These are phyloP conservation scores for Aspergillus melleus DNA, from an alignment of 2,329 filamentous ascomycete species.

Conservation along the genomic window DNA sequence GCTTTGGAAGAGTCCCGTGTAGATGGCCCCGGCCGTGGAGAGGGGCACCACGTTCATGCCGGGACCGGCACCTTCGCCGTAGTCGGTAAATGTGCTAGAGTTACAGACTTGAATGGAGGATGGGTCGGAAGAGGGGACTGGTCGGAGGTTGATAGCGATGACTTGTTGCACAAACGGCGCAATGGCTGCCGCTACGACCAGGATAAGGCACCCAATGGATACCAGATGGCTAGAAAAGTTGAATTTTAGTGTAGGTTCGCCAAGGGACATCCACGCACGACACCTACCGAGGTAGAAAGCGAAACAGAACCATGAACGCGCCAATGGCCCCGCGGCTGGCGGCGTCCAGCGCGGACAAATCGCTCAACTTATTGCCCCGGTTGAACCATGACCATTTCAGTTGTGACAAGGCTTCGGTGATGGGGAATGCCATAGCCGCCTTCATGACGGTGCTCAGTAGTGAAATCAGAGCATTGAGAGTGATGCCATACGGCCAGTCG, in stretches of 20 bases:
- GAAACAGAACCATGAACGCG: slow-evolving; percentile 27
- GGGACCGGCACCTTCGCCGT: slow-evolving; percentile 18
- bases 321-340: slow-evolving; percentile 35
- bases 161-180: background rate
- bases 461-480: slow-evolving; percentile 34
- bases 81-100: slow-evolving; percentile 17
- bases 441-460: slow-evolving; percentile 31
- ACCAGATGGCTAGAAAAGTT: background rate
- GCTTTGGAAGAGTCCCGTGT: slow-evolving; percentile 30
- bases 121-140: background rate
- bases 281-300: slow-evolving; percentile 9
- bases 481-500: slow-evolving; percentile 34
- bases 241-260: background rate
- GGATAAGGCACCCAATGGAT: background rate
- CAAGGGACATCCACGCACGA: background rate
- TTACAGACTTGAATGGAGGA: background rate
- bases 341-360: slow-evolving; percentile 34
- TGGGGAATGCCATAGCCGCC: slow-evolving; percentile 28
- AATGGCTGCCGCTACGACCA: background rate
- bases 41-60: slow-evolving; percentile 26
- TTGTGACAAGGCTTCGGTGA: slow-evolving; percentile 33
- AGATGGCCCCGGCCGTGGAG: slow-evolving; percentile 28
- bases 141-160: background rate
- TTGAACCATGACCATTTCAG: slow-evolving; percentile 40
- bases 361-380: slow-evolving; percentile 25